Evolutionary conservation across 2,329 filamentous ascomycete genomes (phyloP).

Genomic region (Nigrograna mackinnonii): DNA sequence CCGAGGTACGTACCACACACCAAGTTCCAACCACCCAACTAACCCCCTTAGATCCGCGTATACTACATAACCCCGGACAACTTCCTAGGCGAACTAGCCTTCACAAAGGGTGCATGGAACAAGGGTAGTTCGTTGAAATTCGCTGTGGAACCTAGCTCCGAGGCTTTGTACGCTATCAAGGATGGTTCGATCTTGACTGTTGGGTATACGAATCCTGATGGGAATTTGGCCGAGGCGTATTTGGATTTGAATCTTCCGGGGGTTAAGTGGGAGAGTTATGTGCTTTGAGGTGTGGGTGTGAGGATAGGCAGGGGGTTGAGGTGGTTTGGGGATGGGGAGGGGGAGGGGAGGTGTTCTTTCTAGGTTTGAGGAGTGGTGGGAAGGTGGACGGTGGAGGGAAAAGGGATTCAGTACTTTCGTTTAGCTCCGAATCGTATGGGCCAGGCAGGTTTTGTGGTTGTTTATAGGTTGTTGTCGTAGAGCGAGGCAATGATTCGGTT

Average conservation of each 20-base stretch:
- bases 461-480: no score
- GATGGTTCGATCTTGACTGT: constrained; percentile 1
- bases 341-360: neutral
- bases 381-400: no score
- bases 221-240: constrained; percentile 6
- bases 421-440: no score
- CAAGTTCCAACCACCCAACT: neutral
- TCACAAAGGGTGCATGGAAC: constrained; percentile 3
- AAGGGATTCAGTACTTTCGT: no score
- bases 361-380: no score
- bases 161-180: constrained; percentile 3
- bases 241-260: constrained; percentile 1
- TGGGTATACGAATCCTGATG: constrained; percentile 4
- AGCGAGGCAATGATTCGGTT: no score
- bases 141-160: constrained; percentile 1
- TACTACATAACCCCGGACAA: constrained; percentile 6
- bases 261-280: neutral
- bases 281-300: neutral
- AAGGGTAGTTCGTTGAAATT: constrained; percentile 2
- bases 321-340: neutral
- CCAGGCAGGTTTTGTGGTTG: no score
- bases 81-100: constrained; percentile 6
- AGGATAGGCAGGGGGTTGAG: neutral
- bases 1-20: neutral
- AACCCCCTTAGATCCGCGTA: constrained; percentile 5